A percentile compares a stretch with the other conserved stretches of the same genome.
These are phyloP conservation scores for Chrysosporium keratinophilum DNA, from an alignment of 2,329 filamentous ascomycete species.

Conservation along the genomic window DNA sequence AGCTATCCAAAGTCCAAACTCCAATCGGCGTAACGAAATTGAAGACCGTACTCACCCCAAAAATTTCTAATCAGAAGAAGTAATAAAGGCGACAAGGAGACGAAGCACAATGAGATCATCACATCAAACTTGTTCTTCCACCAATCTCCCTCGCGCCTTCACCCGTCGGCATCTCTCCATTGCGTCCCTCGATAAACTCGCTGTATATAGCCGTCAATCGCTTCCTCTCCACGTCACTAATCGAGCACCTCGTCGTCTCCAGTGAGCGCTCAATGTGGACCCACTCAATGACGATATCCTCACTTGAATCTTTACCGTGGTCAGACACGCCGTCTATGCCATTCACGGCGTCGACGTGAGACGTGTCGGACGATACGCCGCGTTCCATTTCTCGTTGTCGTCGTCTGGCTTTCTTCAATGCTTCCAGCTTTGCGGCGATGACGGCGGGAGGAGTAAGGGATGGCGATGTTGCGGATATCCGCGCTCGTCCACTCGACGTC, in stretches of 20 bases:
- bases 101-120: slow-evolving; percentile 16
- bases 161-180: slow-evolving; percentile 89
- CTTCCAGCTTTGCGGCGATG: slow-evolving; percentile 70
- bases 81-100: background rate
- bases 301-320: slow-evolving; percentile 28
- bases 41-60: background rate
- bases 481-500: slow-evolving; percentile 35
- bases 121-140: slow-evolving; percentile 90
- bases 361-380: slow-evolving; percentile 16
- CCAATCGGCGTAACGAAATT: too few species aligned
- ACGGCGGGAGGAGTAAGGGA: slow-evolving; percentile 65
- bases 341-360: slow-evolving; percentile 20
- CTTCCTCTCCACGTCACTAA: slow-evolving; percentile 64
- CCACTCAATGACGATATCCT: slow-evolving; percentile 76
- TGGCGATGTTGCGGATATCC: slow-evolving; percentile 27
- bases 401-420: slow-evolving; percentile 61
- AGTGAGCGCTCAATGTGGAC: slow-evolving; percentile 71
- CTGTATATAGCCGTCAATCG: slow-evolving; percentile 72
- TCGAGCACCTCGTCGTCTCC: slow-evolving; percentile 66
- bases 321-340: slow-evolving; percentile 11
- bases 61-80: background rate
- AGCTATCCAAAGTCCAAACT: too few species aligned
- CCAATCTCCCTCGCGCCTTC: slow-evolving; percentile 88
- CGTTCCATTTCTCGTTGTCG: slow-evolving; percentile 48
- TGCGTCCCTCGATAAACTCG: slow-evolving; percentile 86